phyloP scores from a whole-genome alignment of 192 early-diverging fungal genomes.

The Obelidium mucronatum region DNA sequence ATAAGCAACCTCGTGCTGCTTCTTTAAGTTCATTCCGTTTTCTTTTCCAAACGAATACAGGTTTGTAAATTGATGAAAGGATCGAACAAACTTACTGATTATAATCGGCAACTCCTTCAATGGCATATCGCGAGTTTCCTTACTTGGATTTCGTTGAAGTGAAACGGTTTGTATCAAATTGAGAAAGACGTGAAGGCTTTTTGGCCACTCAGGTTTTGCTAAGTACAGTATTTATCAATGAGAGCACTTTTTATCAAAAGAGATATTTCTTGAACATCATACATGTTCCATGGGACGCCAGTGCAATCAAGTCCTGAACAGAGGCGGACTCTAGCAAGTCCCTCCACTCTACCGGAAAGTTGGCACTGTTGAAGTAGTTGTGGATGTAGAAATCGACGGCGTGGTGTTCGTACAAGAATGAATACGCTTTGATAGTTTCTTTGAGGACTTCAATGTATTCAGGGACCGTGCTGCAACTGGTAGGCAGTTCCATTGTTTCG shows the following conservation, averaged over 20 bases:
- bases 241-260: background rate
- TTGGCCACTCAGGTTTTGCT: conserved; percentile 29
- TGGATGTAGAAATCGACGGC: conserved; percentile 50
- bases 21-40: conserved; percentile 77
- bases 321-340: conserved; percentile 5
- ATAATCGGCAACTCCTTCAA: background rate
- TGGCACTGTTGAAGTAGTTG: conserved; percentile 39
- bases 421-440: background rate
- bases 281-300: conserved; percentile 36
- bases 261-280: too few relatives aligned
- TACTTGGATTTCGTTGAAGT: background rate
- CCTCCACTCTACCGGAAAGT: conserved; percentile 47
- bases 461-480: background rate
- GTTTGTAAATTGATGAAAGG: background rate
- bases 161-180: background rate
- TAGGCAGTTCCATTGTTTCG: background rate
- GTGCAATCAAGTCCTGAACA: conserved; percentile 34
- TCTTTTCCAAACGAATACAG: background rate
- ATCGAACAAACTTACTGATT: conserved; percentile 1
- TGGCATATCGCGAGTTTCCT: background rate
- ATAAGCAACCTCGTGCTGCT: conserved; percentile 72
- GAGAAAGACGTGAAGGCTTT: conserved; percentile 5
- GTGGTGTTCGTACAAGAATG: conserved; percentile 33
- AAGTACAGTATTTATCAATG: background rate
- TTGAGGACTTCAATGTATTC: background rate